Evolutionary conservation across 1,284 basidiomycete species (phyloP), one percentile per base, ranked within the genome.

Genomic region (Phylloporus gajari): DNA sequence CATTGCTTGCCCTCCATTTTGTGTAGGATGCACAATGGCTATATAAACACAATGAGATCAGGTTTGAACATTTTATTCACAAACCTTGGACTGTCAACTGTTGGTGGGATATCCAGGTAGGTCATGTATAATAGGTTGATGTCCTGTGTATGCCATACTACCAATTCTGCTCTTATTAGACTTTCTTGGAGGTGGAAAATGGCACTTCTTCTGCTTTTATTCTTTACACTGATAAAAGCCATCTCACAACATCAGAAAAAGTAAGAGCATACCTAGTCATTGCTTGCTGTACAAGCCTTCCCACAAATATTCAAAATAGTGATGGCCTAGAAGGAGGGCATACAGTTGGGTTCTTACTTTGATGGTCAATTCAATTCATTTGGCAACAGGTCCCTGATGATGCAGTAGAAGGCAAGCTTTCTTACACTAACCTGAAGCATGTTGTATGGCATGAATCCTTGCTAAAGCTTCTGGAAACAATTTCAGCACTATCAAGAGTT

Each of bases 371-470:
- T n/a, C n/a, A n/a, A n/a, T n/a, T n/a, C n/a, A n/a, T n/a, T n/a
- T n/a, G n/a, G n/a, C n/a, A n/a, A n/a, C n/a, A n/a, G n/a, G n/a
- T n/a, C n/a, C n/a, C n/a, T n/a, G n/a, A n/a, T n/a, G n/a, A n/a
- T 25, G 78, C 73, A 44, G 11, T 53, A 0, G 27, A 51, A 3
- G 82, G 74, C 62, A 65, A 77, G 35, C 35, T 61, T 0, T 79
- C 80, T 35, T 66, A 78, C 25, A 64, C 77, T 30, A 25, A 67
- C 21, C 42, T 72, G 30, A 82, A 81, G 68, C 67, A 68, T 27
- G 73, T 76, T 8, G 74, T 84, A 8, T 84, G 81, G 81, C 81
- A 84, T 64, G 67, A 76, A 30, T 70, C 77, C 0, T 81, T 83
- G 62, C 61, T 65, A 3, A 73, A 76, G 46, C 62, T 83, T 0